phyloP scores from a whole-genome alignment of 1,284 basidiomycete genomes.

The Papiliotrema nemorosa region DNA sequence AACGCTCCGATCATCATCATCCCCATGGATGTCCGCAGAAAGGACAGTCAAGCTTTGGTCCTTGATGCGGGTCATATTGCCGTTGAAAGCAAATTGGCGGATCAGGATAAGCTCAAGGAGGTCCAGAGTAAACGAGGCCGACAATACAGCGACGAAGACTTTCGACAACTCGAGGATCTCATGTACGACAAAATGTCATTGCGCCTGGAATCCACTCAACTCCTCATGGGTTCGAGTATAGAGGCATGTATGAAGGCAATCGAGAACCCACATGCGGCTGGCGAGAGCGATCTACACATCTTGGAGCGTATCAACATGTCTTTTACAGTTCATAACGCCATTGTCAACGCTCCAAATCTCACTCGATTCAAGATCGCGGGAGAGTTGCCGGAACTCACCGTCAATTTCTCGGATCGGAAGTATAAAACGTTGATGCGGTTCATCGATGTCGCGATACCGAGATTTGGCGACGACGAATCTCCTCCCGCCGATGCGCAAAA shows the following conservation, averaged over 20 bases:
- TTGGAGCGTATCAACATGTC: constrained; percentile 91
- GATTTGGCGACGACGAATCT: constrained; percentile 60
- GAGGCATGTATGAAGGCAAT: constrained; percentile 77
- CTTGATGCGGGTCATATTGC: constrained; percentile 97
- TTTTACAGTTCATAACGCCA: constrained; percentile 88
- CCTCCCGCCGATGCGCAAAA: constrained; percentile 4
- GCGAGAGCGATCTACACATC: constrained; percentile 68
- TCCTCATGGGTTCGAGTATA: constrained; percentile 83
- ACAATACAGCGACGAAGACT: constrained; percentile 86
- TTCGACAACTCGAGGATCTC: constrained; percentile 78
- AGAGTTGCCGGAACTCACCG: constrained; percentile 77
- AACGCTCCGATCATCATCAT: constrained; percentile 97
- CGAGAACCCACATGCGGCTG: constrained; percentile 53
- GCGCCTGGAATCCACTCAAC: constrained; percentile 82
- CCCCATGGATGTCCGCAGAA: constrained; percentile 81
- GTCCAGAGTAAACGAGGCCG: constrained; percentile 82
- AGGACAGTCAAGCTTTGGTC: constrained; percentile 79
- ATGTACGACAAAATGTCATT: constrained; percentile 95
- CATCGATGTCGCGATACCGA: constrained; percentile 86
- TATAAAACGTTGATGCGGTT: constrained; percentile 93
- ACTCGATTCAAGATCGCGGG: constrained; percentile 91
- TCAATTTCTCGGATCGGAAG: constrained; percentile 94
- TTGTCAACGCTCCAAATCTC: constrained; percentile 79
- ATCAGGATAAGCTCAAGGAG: constrained; percentile 74
- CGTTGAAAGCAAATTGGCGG: constrained; percentile 83